Base-by-base conservation (phyloP, 176 grass and related monocot species). In the Guadua angustifolia region DNA sequence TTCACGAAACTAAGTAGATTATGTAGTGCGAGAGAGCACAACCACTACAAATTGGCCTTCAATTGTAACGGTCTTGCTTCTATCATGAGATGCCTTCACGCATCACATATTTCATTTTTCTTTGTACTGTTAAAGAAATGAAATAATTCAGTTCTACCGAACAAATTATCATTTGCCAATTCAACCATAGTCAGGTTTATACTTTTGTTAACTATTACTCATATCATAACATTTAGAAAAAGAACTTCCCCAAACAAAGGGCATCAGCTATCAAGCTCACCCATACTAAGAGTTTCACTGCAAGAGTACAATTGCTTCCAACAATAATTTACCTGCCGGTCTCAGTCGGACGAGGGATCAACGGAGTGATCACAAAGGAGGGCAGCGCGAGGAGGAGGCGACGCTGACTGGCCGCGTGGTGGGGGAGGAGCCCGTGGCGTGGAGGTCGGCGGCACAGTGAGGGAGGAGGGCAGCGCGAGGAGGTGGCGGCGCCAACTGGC, bases 221-320 rank as follows among this genome's bases (percentile, higher is more conserved):
- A 25, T 35, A 42, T 36, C 45, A 21, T 42, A 75, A 0, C 19
- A 26, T 80, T 66, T 18, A 62, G 16, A 57, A 69, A 12, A 69
- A 66, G 60, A 56, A 86, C 35, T 42, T 19, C 14, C 29, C 38
- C 64, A 84, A 84, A 35, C 22, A 74, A 67, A 75, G 38, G 67
- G 17, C 29, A 79, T 64, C 55, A 64, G 24, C 47, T 61, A 61
- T 13, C 60, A 63, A 63, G 15, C 13, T 86, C 73, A 57, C n/a
- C 40, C 8, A 18, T 43, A 17, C 60, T 10, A 29, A 71, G 5
- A 73, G 32, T 44, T 62, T 21, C 53, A 12, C 26, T 29, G 56
- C 19, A 82, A 45, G 24, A 71, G 11, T 25, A 73, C 45, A 43
- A 71, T 77, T 59, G 67, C 39, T 57, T 71, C n/a, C n/a, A n/a